Conservation (phyloP, 345 rosid genomes). For the Pistacia atlantica region DNA sequence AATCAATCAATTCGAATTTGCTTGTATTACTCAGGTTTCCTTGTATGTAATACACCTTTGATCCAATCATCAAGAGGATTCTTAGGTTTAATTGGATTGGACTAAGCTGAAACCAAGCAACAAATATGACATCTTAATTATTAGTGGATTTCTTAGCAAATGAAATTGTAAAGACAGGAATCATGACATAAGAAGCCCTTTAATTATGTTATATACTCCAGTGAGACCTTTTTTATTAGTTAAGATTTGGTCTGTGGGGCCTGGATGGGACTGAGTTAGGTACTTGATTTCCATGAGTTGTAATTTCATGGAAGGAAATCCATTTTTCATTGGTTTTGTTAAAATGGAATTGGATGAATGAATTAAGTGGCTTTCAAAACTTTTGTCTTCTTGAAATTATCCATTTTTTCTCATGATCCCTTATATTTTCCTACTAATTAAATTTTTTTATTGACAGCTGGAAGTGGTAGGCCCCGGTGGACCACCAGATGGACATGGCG, state of each 20-base stretch:
- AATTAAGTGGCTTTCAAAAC: background rate
- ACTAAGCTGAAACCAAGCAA: background rate
- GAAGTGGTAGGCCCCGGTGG: constrained; percentile 95
- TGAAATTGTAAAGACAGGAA: background rate
- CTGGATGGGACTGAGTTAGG: background rate
- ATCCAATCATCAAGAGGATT: background rate
- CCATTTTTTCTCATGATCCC: background rate
- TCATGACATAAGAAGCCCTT: background rate
- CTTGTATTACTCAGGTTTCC: background rate
- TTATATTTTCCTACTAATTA: constrained; percentile 16
- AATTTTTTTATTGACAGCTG: constrained; percentile 46
- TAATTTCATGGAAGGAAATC: background rate
- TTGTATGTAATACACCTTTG: background rate
- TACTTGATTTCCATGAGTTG: background rate
- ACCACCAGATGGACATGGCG: constrained; percentile 79
- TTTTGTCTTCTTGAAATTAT: background rate
- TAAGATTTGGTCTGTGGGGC: background rate
- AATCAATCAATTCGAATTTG: background rate
- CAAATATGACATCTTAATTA: background rate
- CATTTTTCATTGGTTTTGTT: background rate
- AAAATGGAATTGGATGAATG: background rate
- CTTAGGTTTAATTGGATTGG: background rate
- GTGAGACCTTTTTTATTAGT: background rate
- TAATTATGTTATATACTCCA: background rate
- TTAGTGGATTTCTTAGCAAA: background rate